Evolutionary conservation across 129 eudicot genomes (phyloP), one percentile per base, ranked within the genome.

Genomic region (Flaveria trinervia): DNA sequence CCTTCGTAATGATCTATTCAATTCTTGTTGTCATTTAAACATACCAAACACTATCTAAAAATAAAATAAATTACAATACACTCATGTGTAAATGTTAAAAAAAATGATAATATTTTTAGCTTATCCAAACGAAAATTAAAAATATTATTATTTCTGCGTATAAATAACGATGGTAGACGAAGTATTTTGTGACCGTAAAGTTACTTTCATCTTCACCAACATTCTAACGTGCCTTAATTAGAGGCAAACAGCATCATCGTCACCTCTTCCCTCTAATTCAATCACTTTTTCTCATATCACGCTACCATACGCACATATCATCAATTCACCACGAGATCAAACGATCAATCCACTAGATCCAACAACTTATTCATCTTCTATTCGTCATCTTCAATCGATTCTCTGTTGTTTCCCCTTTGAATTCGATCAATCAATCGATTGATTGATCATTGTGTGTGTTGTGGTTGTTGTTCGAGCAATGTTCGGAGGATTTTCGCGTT

Each of bases 171-270:
- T 8, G 12, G 12, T 8, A 44, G 2, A 8, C 48, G 48, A 18
- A 30, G 50, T 30, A 18, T 7, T 20, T 75, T 75, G 65, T 65
- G 51, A 76, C 80, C 41, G 5, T 36, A 76, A 65, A 65, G 73
- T 36, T 5, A 14, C 74, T 76, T 57, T 76, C 43, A 76, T 76
- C 80, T 77, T 16, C 68, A 68, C 74, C 57, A 68, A 52, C 68
- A 77, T 68, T 30, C 71, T 56, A 78, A 70, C 82, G 82, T 70
- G 70, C 76, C 71, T 56, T 49, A 71, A 69, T 78, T 78, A 51
- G 72, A 69, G 81, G 81, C 41, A 45, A 78, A 60, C 80, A 77
- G 43, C 68, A 66, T 20, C 39, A 25, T 41, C 64, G 9, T 62
- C 77, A 65, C 73, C 61, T 15, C 76, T 3, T 62, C 71, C 39